Percentiles rank a stretch among this genome's conserved stretches.
Conservation (phyloP, 495 filamentous ascomycete genomes). For the Penicilliopsis zonata region DNA sequence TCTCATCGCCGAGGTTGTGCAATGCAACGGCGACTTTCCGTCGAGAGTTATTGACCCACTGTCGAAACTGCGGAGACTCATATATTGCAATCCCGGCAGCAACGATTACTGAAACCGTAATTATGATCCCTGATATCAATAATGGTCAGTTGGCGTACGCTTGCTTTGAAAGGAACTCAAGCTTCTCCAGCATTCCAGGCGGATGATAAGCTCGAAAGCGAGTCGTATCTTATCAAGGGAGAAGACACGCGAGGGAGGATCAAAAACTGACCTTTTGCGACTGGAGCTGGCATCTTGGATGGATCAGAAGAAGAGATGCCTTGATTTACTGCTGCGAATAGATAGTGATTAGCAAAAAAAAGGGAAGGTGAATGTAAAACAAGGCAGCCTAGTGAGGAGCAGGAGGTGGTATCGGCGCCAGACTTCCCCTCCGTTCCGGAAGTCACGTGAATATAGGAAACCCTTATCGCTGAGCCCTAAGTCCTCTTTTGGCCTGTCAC, state of each 20-base stretch:
- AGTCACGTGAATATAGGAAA: conserved; percentile 16
- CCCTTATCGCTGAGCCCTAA: conserved; percentile 32
- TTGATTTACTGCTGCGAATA: not conserved
- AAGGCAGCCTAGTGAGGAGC: no score
- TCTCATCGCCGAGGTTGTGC: conserved; percentile 64
- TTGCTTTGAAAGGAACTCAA: no score
- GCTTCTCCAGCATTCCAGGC: no score
- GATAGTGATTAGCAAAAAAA: no score
- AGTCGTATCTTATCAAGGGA: no score
- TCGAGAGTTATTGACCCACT: conserved; percentile 63
- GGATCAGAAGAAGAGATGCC: not conserved
- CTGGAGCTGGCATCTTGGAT: conserved; percentile 36
- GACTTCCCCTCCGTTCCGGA: conserved; percentile 3
- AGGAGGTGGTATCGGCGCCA: not conserved
- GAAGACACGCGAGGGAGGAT: conserved; percentile 5
- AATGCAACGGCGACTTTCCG: conserved; percentile 69
- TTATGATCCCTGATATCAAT: conserved; percentile 51
- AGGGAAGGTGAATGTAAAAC: no score
- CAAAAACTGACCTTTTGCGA: conserved; percentile 39
- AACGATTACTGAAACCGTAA: conserved; percentile 62
- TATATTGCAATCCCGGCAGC: conserved; percentile 79
- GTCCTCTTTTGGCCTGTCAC: conserved; percentile 15
- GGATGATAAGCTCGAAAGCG: no score
- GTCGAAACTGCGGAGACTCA: conserved; percentile 68
- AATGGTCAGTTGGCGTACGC: not conserved